A percentile compares a stretch with the other conserved stretches of the same genome.
Conservation (phyloP, 345 rosid genomes). For the Dipteronia dyeriana region DNA sequence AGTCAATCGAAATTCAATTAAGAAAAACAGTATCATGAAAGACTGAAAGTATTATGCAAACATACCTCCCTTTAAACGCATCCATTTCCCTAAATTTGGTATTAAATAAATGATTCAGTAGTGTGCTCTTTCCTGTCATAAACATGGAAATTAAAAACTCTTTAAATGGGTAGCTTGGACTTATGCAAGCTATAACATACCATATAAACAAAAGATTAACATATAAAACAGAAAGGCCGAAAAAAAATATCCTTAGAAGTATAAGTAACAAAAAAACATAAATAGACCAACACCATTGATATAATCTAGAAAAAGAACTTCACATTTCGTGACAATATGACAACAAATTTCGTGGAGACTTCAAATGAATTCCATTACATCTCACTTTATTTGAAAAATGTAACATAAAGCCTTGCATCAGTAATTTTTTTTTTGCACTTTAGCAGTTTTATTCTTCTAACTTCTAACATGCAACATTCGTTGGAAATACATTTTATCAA, state of each 20-base stretch:
- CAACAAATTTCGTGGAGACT: not conserved
- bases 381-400: not conserved
- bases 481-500: not conserved
- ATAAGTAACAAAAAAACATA: too few species aligned
- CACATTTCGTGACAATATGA: not conserved
- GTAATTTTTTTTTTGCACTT: not conserved
- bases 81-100: conserved; percentile 99
- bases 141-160: conserved; percentile 34
- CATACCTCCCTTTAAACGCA: conserved; percentile 95
- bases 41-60: conserved; percentile 15
- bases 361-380: not conserved
- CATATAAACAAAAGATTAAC: not conserved
- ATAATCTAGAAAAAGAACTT: not conserved
- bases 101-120: conserved; percentile 80
- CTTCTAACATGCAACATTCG: not conserved
- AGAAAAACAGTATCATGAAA: conserved; percentile 13
- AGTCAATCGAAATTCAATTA: conserved; percentile 21
- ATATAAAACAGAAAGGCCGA: not conserved
- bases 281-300: not conserved
- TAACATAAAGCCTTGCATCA: not conserved
- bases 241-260: not conserved
- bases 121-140: conserved; percentile 91
- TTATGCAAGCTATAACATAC: not conserved
- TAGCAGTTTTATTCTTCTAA: not conserved
- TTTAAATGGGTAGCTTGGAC: not conserved